Conservation (phyloP, 768 basidiomycete species). For the Lanmaoa pseudosensibilis region DNA sequence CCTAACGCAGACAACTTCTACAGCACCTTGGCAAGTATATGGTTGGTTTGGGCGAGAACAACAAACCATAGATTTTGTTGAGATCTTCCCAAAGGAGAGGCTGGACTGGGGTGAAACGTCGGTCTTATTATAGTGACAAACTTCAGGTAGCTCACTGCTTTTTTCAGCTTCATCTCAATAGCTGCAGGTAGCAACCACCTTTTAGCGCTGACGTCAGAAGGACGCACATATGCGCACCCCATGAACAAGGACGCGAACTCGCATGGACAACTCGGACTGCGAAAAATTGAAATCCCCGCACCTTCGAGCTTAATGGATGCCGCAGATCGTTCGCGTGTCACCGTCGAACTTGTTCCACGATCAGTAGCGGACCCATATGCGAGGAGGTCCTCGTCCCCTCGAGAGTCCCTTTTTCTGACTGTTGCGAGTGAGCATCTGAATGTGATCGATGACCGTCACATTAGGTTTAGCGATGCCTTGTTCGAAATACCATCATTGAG, state of each 20-base stretch:
- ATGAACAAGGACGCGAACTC: conserved; percentile 72
- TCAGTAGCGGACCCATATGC: conserved; percentile 51
- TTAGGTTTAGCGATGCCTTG: conserved; percentile 66
- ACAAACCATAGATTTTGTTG: conserved; percentile 53
- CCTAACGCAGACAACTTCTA: conserved; percentile 42
- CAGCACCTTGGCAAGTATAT: conserved; percentile 59
- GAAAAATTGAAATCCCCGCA: conserved; percentile 53
- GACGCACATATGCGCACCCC: conserved; percentile 79
- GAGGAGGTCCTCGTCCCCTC: conserved; percentile 44
- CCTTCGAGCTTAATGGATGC: conserved; percentile 20
- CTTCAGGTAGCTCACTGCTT: conserved; percentile 8
- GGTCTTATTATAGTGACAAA: conserved; percentile 10
- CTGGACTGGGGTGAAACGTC: conserved; percentile 71
- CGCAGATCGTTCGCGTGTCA: conserved; percentile 33
- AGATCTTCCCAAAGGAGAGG: conserved; percentile 56
- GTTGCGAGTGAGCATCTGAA: conserved; percentile 29
- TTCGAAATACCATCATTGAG: conserved; percentile 76
- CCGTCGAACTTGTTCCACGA: conserved; percentile 59
- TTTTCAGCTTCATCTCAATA: conserved; percentile 65
- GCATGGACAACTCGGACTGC: conserved; percentile 81
- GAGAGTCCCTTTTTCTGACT: conserved; percentile 17
- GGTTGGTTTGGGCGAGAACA: conserved; percentile 56
- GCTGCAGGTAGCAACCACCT: conserved; percentile 72
- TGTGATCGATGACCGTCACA: conserved; percentile 39
- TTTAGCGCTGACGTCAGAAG: conserved; percentile 67